phyloP scores from a whole-genome alignment of 2,329 filamentous ascomycete species.

The Aaosphaeria arxii region DNA sequence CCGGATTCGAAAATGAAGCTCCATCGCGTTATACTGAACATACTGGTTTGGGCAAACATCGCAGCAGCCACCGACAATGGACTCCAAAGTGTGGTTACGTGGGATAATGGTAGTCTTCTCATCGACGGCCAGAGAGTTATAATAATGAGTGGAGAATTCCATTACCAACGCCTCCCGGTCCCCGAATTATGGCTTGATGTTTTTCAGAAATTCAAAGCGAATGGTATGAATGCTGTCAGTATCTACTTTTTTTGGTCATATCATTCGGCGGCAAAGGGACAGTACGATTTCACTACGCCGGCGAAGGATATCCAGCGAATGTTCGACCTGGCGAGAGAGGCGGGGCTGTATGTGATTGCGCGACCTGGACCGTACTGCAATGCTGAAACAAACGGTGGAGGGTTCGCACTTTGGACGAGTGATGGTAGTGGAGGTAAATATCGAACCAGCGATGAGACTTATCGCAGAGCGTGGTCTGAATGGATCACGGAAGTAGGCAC shows the following conservation, averaged over 20 bases:
- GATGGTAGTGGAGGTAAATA: constrained; percentile 46
- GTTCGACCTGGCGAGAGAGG: constrained; percentile 51
- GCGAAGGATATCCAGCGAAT: constrained; percentile 52
- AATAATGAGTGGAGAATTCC: constrained; percentile 52
- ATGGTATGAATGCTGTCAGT: constrained; percentile 52
- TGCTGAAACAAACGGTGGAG: constrained; percentile 51
- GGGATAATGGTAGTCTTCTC: constrained; percentile 52
- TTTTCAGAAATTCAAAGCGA: constrained; percentile 54
- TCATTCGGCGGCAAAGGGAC: constrained; percentile 43
- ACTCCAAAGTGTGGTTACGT: constrained; percentile 41
- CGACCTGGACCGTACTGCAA: constrained; percentile 53
- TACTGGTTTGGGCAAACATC: constrained; percentile 3
- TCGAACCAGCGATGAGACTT: constrained; percentile 44
- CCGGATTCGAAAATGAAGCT: constrained; percentile 7
- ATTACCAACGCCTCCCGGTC: constrained; percentile 53
- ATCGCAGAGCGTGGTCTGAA: constrained; percentile 46
- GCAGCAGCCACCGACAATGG: constrained; percentile 24
- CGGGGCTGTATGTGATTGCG: constrained; percentile 52
- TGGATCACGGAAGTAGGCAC: constrained; percentile 47
- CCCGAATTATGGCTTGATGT: constrained; percentile 55
- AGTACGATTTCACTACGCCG: constrained; percentile 51
- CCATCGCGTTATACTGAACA: constrained; percentile 1
- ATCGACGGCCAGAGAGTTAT: constrained; percentile 50
- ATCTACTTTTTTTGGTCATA: constrained; percentile 54
- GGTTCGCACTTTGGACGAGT: constrained; percentile 45